Percentiles rank a stretch among this genome's conserved stretches.
Evolutionary conservation across 306 rosid species (phyloP).

Genomic region (Lathyrus oleraceus): DNA sequence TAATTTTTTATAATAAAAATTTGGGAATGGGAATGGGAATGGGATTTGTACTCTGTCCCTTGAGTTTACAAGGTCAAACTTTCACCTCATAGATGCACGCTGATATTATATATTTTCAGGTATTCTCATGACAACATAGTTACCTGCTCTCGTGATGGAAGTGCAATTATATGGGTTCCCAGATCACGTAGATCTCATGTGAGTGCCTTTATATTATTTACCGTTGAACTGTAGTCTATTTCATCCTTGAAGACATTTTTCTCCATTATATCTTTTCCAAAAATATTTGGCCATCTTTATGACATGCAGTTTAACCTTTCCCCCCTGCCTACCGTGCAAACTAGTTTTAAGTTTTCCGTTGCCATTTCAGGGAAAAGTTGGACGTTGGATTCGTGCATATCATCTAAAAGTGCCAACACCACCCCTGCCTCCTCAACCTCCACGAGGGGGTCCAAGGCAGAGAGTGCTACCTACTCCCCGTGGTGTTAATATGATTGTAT

Average conservation of each 20-base stretch:
- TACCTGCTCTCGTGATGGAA: constrained; percentile 96
- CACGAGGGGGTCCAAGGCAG: constrained; percentile 90
- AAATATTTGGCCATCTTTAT: constrained; percentile 24
- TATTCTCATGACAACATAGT: constrained; percentile 88
- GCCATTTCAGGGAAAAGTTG: constrained; percentile 69
- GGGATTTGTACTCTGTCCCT: neutral
- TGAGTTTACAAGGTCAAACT: neutral
- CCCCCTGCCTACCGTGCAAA: constrained; percentile 8
- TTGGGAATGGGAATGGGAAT: neutral
- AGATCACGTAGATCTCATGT: constrained; percentile 86
- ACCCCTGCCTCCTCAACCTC: constrained; percentile 88
- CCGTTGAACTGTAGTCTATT: constrained; percentile 33
- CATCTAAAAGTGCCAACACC: constrained; percentile 95
- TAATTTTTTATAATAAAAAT: neutral
- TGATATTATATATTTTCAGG: constrained; percentile 54
- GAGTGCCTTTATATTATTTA: constrained; percentile 48
- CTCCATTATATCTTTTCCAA: constrained; percentile 22
- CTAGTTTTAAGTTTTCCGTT: constrained; percentile 17
- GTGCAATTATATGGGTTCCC: constrained; percentile 96
- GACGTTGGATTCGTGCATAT: constrained; percentile 91
- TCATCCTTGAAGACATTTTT: constrained; percentile 26
- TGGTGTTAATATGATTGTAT: constrained; percentile 89
- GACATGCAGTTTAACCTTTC: constrained; percentile 27
- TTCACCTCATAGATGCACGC: constrained; percentile 5
- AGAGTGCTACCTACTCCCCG: constrained; percentile 88